Percentiles rank a stretch among this genome's conserved stretches.
Evolutionary conservation across 192 early-diverging fungal genomes (phyloP).

Genomic region (Coemansia sp.): DNA sequence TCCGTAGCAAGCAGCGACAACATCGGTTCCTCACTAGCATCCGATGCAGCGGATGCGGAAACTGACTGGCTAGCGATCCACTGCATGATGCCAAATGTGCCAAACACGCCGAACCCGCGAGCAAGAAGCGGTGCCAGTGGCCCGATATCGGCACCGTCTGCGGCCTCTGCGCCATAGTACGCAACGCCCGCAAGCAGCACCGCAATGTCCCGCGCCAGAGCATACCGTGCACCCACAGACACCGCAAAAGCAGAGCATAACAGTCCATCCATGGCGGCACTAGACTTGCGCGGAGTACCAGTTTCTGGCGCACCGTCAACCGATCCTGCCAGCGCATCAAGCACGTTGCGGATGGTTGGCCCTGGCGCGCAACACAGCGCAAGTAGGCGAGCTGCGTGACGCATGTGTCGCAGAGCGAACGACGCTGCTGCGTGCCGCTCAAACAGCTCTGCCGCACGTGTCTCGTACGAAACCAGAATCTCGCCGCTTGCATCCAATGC

Average conservation of each 20-base stretch:
- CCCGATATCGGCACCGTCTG: neutral
- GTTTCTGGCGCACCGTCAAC: neutral
- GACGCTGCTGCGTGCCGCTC: slow-evolving; percentile 23
- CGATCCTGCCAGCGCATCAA: slow-evolving; percentile 29
- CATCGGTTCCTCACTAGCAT: slow-evolving; percentile 8
- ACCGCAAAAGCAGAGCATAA: slow-evolving; percentile 33
- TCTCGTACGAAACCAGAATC: slow-evolving; percentile 41
- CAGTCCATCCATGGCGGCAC: slow-evolving; percentile 49
- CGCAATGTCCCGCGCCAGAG: slow-evolving; percentile 31
- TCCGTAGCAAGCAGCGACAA: neutral
- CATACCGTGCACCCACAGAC: slow-evolving; percentile 28
- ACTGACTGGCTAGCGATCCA: slow-evolving; percentile 45
- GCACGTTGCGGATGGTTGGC: slow-evolving; percentile 19
- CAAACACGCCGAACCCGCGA: slow-evolving; percentile 12
- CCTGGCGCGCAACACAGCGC: slow-evolving; percentile 26
- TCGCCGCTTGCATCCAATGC: slow-evolving; percentile 37
- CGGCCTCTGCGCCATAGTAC: slow-evolving; percentile 22
- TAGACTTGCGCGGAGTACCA: slow-evolving; percentile 29
- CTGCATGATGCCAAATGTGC: slow-evolving; percentile 28
- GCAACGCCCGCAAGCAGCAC: slow-evolving; percentile 29
- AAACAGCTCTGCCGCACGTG: slow-evolving; percentile 46
- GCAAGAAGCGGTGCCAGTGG: slow-evolving; percentile 26
- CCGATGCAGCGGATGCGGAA: neutral
- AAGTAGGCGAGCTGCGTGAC: slow-evolving; percentile 20
- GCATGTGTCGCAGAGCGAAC: slow-evolving; percentile 14